These are phyloP conservation scores for Globisporangium solare DNA, from an alignment of 352 stramenopile genomes.

Conservation along the genomic window DNA sequence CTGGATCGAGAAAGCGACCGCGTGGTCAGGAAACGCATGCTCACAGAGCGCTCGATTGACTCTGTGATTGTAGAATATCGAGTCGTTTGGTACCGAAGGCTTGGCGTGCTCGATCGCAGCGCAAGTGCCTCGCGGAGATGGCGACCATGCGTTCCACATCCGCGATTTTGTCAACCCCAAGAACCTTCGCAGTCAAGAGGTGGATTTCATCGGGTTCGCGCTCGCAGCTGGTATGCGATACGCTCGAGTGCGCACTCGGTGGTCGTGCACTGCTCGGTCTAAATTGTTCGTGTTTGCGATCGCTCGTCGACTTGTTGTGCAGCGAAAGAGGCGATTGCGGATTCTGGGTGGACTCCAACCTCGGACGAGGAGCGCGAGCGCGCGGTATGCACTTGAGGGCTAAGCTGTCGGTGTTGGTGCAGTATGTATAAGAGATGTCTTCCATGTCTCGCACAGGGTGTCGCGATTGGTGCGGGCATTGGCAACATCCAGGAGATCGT, in stretches of 20 bases:
- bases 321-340: slow-evolving; percentile 79
- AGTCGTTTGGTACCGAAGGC: slow-evolving; percentile 45
- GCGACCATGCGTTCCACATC: slow-evolving; percentile 44
- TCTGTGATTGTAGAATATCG: slow-evolving; percentile 35
- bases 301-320: not conserved
- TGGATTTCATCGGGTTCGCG: slow-evolving; percentile 85
- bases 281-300: not conserved
- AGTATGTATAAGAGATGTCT: slow-evolving; percentile 3
- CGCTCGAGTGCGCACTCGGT: too few species aligned
- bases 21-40: not conserved
- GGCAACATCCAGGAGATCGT: slow-evolving; percentile 86
- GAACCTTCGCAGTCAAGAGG: slow-evolving; percentile 64
- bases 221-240: slow-evolving; percentile 64
- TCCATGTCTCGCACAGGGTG: slow-evolving; percentile 34
- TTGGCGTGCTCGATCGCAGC: slow-evolving; percentile 69
- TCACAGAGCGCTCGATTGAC: not conserved
- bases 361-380: slow-evolving; percentile 66
- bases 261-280: too few species aligned
- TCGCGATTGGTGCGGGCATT: slow-evolving; percentile 82
- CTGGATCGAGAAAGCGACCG: slow-evolving; percentile 1
- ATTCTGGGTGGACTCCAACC: slow-evolving; percentile 58
- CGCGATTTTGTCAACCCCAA: slow-evolving; percentile 72
- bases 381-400: slow-evolving; percentile 28
- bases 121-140: slow-evolving; percentile 58
- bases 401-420: not conserved